Percentiles rank a stretch among this genome's conserved stretches.
Evolutionary conservation across 768 basidiomycete species (phyloP).

Genomic region (Psilocybe tampanensis): DNA sequence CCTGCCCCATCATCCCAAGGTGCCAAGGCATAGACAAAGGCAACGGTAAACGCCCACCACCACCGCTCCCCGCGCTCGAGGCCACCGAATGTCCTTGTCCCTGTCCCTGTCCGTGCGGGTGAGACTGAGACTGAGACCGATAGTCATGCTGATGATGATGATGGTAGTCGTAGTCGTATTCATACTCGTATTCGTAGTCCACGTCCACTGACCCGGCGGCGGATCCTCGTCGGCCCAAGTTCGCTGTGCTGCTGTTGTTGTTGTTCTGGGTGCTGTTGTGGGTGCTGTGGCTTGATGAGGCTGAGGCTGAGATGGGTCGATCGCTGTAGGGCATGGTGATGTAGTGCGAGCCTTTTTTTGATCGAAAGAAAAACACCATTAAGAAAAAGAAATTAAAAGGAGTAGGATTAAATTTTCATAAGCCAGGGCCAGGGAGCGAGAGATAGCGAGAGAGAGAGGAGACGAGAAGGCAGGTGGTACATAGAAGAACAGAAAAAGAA

Average conservation of each 20-base stretch:
- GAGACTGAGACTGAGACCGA: too few species aligned
- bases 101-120: too few species aligned
- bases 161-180: neutral
- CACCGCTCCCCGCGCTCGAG: slow-evolving; percentile 12
- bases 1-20: neutral
- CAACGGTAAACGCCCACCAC: slow-evolving; percentile 13
- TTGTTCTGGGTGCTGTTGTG: neutral
- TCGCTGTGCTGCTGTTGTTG: neutral
- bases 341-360: neutral
- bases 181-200: neutral
- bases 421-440: neutral
- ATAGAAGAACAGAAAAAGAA: neutral
- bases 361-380: neutral
- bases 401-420: too few species aligned
- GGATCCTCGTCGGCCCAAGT: neutral
- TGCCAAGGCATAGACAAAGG: slow-evolving; percentile 8
- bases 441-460: too few species aligned
- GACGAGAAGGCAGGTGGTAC: too few species aligned
- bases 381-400: neutral
- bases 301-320: neutral
- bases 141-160: too few species aligned
- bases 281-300: neutral
- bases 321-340: slow-evolving; percentile 2
- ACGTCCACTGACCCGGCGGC: neutral
- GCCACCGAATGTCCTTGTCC: slow-evolving; percentile 49